These are phyloP conservation scores for Colletotrichum sojae DNA, from an alignment of 2,329 filamentous ascomycete species.

Conservation along the genomic window DNA sequence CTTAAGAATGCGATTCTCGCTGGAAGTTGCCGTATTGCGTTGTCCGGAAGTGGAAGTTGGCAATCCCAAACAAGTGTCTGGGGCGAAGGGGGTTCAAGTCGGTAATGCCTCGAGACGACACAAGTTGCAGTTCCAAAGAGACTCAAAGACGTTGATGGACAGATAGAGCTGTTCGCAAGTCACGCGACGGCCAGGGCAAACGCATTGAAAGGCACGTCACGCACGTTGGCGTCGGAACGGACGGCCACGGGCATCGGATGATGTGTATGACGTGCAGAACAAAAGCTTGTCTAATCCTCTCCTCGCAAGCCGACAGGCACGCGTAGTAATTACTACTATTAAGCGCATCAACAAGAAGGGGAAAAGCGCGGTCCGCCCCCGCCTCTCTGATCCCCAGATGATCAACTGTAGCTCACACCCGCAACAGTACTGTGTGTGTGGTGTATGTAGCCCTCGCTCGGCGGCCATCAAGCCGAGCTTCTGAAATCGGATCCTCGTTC, in stretches of 20 bases:
- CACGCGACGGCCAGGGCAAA: neutral
- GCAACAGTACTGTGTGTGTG: neutral
- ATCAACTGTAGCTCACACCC: constrained; percentile 18
- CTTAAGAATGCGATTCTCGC: too few relatives aligned
- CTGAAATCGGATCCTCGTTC: neutral
- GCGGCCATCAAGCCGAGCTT: constrained; percentile 27
- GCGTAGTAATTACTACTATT: constrained; percentile 1
- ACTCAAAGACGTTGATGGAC: too few relatives aligned
- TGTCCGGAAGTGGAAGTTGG: too few relatives aligned
- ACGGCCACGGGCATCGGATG: constrained; percentile 2
- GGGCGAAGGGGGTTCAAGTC: too few relatives aligned
- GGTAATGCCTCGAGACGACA: too few relatives aligned
- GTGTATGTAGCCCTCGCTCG: neutral
- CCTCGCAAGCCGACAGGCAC: constrained; percentile 26
- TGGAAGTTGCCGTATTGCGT: too few relatives aligned
- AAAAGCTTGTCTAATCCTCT: constrained; percentile 20
- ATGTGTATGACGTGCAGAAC: neutral
- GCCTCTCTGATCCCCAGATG: constrained; percentile 31
- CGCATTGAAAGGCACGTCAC: neutral
- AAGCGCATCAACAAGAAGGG: neutral
- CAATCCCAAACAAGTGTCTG: too few relatives aligned
- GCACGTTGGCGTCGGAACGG: neutral
- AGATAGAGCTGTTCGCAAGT: neutral
- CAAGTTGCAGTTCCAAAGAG: too few relatives aligned
- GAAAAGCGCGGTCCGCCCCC: constrained; percentile 9